These are phyloP conservation scores for Cordyceps cateniannulata DNA, from an alignment of 2,329 filamentous ascomycete species.

Conservation along the genomic window DNA sequence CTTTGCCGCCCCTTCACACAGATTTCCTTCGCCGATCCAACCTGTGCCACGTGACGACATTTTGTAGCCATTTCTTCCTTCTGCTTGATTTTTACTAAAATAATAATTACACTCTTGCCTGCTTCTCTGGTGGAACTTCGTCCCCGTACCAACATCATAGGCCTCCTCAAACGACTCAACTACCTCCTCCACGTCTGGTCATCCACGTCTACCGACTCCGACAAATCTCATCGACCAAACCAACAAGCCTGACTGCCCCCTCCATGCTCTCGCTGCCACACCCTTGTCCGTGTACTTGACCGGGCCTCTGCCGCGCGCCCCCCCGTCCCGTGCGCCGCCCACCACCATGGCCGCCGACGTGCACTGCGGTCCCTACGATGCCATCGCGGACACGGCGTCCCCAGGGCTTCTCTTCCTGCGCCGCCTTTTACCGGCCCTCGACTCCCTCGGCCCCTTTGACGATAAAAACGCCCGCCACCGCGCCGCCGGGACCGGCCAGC, in stretches of 20 bases:
- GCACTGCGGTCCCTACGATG: constrained; percentile 6
- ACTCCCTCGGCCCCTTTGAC: constrained; percentile 14
- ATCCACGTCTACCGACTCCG: no score
- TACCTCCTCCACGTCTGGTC: neutral
- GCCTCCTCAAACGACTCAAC: neutral
- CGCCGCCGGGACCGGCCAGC: neutral
- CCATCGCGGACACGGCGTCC: constrained; percentile 10
- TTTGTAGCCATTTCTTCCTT: neutral
- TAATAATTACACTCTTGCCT: neutral
- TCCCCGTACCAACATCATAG: no score
- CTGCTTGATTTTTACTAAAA: neutral
- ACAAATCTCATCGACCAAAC: no score
- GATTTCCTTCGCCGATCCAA: neutral
- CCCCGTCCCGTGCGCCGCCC: neutral
- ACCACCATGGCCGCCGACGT: constrained; percentile 3
- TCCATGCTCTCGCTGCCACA: neutral
- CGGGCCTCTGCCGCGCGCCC: neutral
- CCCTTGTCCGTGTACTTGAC: neutral
- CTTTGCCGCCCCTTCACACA: neutral
- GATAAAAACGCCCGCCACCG: neutral
- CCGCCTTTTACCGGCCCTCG: constrained; percentile 13
- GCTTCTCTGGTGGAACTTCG: neutral
- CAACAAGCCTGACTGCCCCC: neutral
- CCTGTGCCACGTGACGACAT: constrained; percentile 3
- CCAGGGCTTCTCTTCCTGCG: constrained; percentile 15